A percentile compares a stretch with the other conserved stretches of the same genome.
phyloP scores from a whole-genome alignment of 2,329 filamentous ascomycete species.

The Phyllosticta paracitricarpa region DNA sequence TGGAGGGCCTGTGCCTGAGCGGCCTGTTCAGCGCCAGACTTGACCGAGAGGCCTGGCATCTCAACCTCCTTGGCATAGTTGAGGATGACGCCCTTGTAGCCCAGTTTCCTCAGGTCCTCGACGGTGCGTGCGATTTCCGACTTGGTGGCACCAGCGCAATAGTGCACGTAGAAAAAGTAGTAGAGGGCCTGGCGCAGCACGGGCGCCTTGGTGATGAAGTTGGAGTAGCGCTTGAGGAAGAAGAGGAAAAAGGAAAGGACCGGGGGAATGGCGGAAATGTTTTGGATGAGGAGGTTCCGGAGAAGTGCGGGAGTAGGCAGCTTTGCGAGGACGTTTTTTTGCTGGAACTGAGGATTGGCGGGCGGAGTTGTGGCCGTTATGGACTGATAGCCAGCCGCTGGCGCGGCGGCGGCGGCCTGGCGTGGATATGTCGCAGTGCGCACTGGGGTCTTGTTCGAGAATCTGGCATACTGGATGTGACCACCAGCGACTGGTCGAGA shows the following conservation, averaged over 20 bases:
- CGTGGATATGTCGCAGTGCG: background rate
- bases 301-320: slow-evolving; percentile 8
- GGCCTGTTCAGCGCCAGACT: background rate
- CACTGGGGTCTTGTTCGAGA: background rate
- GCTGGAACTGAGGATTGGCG: background rate
- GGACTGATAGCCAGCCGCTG: background rate
- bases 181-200: slow-evolving; percentile 63
- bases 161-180: slow-evolving; percentile 79
- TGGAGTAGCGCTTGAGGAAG: slow-evolving; percentile 6
- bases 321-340: background rate
- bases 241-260: slow-evolving; percentile 9
- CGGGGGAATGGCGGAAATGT: slow-evolving; percentile 3
- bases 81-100: slow-evolving; percentile 75
- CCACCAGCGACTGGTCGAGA: background rate
- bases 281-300: slow-evolving; percentile 10
- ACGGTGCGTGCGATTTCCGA: slow-evolving; percentile 55
- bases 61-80: slow-evolving; percentile 66
- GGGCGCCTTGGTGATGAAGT: slow-evolving; percentile 23
- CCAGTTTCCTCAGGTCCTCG: slow-evolving; percentile 56
- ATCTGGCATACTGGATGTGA: slow-evolving; percentile 1
- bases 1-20: slow-evolving; percentile 3
- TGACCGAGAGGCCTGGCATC: slow-evolving; percentile 14
- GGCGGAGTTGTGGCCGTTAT: background rate
- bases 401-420: slow-evolving; percentile 4
- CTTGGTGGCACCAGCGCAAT: slow-evolving; percentile 71